Evolutionary conservation across 1,284 basidiomycete genomes (phyloP).

Genomic region (Meira nashicola): DNA sequence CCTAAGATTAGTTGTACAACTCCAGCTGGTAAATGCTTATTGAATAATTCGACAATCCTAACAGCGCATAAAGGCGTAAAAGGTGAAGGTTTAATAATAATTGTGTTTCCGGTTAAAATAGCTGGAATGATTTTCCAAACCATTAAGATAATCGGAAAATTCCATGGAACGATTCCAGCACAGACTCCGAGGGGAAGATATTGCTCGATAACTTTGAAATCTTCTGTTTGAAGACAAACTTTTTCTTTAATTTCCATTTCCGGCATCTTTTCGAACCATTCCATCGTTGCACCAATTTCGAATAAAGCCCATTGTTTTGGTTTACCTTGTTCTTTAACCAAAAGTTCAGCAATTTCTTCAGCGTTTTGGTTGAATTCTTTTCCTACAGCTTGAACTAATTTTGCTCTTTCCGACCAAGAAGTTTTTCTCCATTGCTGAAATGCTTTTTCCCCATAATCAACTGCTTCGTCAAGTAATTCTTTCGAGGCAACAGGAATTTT

Average conservation of each 20-base stretch:
- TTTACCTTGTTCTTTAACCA: conserved; percentile 31
- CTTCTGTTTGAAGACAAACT: conserved; percentile 18
- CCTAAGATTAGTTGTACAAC: conserved; percentile 27
- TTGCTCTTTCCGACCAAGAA: conserved; percentile 25
- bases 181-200: conserved; percentile 25
- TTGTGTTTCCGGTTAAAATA: conserved; percentile 26
- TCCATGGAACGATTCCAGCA: conserved; percentile 32
- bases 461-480: conserved; percentile 10
- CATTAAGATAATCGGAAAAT: conserved; percentile 27
- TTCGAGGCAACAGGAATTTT: conserved; percentile 5
- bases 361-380: conserved; percentile 19
- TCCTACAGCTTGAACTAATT: conserved; percentile 19
- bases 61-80: conserved; percentile 31
- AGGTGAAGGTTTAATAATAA: conserved; percentile 34
- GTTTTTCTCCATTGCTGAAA: conserved; percentile 23
- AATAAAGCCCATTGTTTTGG: conserved; percentile 11
- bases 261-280: conserved; percentile 25
- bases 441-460: conserved; percentile 23
- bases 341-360: conserved; percentile 23
- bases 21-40: conserved; percentile 29
- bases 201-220: conserved; percentile 15
- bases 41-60: conserved; percentile 24
- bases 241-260: conserved; percentile 21
- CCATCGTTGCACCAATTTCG: conserved; percentile 14
- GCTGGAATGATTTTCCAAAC: conserved; percentile 27